Evolutionary conservation across 805 yeast genomes (phyloP).

Genomic region (Lipomyces sp.): DNA sequence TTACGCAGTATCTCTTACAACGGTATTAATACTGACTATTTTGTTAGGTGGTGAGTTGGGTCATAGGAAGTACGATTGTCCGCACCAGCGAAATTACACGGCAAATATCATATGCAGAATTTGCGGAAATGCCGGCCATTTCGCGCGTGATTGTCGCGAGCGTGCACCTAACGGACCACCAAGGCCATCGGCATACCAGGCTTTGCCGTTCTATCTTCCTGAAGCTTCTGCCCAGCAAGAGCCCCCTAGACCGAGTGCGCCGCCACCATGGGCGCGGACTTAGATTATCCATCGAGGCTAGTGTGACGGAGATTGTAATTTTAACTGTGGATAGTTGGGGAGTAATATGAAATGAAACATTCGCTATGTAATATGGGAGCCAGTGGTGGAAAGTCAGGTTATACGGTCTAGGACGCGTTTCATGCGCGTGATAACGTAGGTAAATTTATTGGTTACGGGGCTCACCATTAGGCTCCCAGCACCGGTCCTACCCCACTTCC

Average conservation of each 20-base stretch:
- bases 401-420: background rate
- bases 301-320: background rate
- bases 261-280: slow-evolving; percentile 34
- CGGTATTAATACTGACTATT: background rate
- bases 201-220: slow-evolving; percentile 2
- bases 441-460: background rate
- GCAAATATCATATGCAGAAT: slow-evolving; percentile 67
- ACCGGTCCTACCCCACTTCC: too few relatives aligned
- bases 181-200: slow-evolving; percentile 3
- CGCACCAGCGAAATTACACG: slow-evolving; percentile 54
- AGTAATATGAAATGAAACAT: background rate
- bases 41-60: slow-evolving; percentile 58
- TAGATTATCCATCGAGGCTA: background rate
- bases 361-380: too few relatives aligned
- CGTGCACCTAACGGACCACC: slow-evolving; percentile 37
- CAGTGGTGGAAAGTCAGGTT: background rate
- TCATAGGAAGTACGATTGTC: slow-evolving; percentile 70
- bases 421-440: background rate
- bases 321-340: background rate
- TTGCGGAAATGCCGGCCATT: slow-evolving; percentile 86
- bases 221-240: background rate
- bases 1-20: background rate
- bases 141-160: slow-evolving; percentile 80
- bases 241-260: slow-evolving; percentile 28
- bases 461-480: too few relatives aligned